Evolutionary conservation across 2,329 filamentous ascomycete genomes (phyloP).

Genomic region (Epichloe glyceriae): DNA sequence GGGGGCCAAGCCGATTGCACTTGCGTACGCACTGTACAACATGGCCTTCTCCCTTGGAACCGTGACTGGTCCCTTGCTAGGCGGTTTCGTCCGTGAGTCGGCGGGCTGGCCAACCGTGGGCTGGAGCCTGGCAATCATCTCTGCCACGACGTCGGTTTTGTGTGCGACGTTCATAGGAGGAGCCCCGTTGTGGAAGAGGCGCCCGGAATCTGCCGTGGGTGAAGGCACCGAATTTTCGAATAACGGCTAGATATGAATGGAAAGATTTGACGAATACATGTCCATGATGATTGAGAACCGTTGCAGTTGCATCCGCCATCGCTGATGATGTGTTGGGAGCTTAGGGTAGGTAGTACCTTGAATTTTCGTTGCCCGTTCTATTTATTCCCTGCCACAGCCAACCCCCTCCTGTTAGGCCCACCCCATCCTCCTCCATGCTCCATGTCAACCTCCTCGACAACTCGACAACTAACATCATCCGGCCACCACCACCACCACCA

Average conservation of each 20-base stretch:
- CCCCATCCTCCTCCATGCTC: too few relatives aligned
- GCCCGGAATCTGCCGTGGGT: not conserved
- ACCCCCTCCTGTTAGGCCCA: too few relatives aligned
- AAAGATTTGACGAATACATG: not conserved
- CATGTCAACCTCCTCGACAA: too few relatives aligned
- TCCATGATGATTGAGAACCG: not conserved
- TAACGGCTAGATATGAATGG: too few relatives aligned
- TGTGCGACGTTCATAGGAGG: slow-evolving; percentile 19
- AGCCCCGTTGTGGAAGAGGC: slow-evolving; percentile 17
- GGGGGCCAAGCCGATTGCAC: slow-evolving; percentile 16
- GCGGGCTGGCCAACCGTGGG: slow-evolving; percentile 21
- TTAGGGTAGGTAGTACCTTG: too few relatives aligned
- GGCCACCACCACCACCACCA: too few relatives aligned
- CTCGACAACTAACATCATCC: too few relatives aligned
- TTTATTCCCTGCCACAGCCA: too few relatives aligned
- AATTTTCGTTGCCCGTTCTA: too few relatives aligned
- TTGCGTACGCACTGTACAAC: slow-evolving; percentile 23
- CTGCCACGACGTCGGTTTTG: slow-evolving; percentile 15
- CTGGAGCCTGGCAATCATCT: slow-evolving; percentile 18
- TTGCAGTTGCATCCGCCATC: not conserved
- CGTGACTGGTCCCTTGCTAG: slow-evolving; percentile 20
- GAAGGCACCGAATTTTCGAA: not conserved
- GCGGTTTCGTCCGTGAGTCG: slow-evolving; percentile 20
- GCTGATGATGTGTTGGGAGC: too few relatives aligned
- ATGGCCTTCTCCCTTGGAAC: slow-evolving; percentile 22